Conservation (phyloP, 1,139 yeast species). For the Nakaseomyces delphensis region DNA sequence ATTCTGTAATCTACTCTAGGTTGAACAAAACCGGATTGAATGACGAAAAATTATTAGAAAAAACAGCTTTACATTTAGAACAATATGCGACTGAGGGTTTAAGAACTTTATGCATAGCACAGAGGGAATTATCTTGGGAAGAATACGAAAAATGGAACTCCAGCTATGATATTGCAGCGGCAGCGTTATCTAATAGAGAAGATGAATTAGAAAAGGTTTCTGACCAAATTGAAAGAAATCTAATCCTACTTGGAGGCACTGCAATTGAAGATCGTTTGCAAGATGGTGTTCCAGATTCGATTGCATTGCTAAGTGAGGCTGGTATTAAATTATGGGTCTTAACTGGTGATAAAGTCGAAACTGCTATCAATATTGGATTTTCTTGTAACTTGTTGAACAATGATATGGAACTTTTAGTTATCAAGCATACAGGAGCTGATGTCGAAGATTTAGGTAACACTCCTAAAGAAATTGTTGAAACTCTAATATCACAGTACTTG, state of each 20-base stretch:
- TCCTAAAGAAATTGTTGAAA: conserved; percentile 40
- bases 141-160: conserved; percentile 61
- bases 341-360: conserved; percentile 96
- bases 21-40: conserved; percentile 35
- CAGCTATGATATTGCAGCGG: conserved; percentile 69
- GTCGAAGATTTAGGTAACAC: conserved; percentile 32
- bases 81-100: conserved; percentile 93
- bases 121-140: conserved; percentile 55
- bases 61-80: conserved; percentile 79
- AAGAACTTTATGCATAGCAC: conserved; percentile 88
- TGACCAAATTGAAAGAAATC: conserved; percentile 66
- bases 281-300: conserved; percentile 95
- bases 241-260: conserved; percentile 85
- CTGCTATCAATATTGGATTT: conserved; percentile 95
- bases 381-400: conserved; percentile 85
- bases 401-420: conserved; percentile 77
- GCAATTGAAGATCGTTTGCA: conserved; percentile 96
- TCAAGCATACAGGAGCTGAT: conserved; percentile 43
- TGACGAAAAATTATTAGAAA: conserved; percentile 39
- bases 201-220: conserved; percentile 67
- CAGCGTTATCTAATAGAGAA: conserved; percentile 69
- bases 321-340: conserved; percentile 96
- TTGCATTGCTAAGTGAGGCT: conserved; percentile 76
- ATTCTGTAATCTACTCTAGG: conserved; percentile 76
- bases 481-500: conserved; percentile 54